A percentile compares a stretch with the other conserved stretches of the same genome.
These are phyloP conservation scores for Hemileccinum rubropunctum DNA, from an alignment of 768 basidiomycete species.

Conservation along the genomic window DNA sequence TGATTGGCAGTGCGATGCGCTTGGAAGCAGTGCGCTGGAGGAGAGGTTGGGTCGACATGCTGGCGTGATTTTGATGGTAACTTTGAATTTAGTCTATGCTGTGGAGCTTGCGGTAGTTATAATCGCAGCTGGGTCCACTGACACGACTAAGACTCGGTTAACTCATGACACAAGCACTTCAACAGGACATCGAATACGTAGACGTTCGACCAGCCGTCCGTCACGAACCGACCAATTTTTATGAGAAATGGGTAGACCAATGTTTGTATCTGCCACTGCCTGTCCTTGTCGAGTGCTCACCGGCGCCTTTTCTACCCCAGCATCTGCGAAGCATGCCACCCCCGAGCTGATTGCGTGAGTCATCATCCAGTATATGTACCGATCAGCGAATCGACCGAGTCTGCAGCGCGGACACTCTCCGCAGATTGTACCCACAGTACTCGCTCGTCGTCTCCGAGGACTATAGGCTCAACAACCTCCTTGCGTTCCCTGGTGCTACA, in stretches of 20 bases:
- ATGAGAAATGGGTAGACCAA: slow-evolving; percentile 50
- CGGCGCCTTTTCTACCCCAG: slow-evolving; percentile 27
- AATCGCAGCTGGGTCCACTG: slow-evolving; percentile 2
- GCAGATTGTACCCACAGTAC: slow-evolving; percentile 58
- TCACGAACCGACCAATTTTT: slow-evolving; percentile 39
- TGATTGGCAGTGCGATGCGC: slow-evolving; percentile 94
- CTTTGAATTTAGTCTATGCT: slow-evolving; percentile 4
- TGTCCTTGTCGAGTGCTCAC: slow-evolving; percentile 2
- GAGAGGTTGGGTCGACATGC: slow-evolving; percentile 96
- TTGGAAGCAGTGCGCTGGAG: slow-evolving; percentile 92
- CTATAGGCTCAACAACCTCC: slow-evolving; percentile 42
- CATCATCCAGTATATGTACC: not conserved
- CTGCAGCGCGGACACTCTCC: slow-evolving; percentile 45
- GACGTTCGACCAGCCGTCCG: slow-evolving; percentile 13
- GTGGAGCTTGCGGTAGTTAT: slow-evolving; percentile 3
- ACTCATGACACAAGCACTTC: slow-evolving; percentile 14
- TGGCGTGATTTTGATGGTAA: not conserved
- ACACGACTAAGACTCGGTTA: not conserved
- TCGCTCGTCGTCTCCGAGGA: slow-evolving; percentile 56
- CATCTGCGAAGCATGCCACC: slow-evolving; percentile 50
- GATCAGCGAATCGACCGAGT: not conserved
- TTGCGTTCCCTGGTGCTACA: slow-evolving; percentile 50
- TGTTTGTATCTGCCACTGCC: slow-evolving; percentile 33
- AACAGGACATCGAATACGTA: slow-evolving; percentile 26
- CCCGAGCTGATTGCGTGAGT: slow-evolving; percentile 48